Evolutionary conservation across 108 stramenopile species (phyloP).

Genomic region (Schizochytrium sp.): DNA sequence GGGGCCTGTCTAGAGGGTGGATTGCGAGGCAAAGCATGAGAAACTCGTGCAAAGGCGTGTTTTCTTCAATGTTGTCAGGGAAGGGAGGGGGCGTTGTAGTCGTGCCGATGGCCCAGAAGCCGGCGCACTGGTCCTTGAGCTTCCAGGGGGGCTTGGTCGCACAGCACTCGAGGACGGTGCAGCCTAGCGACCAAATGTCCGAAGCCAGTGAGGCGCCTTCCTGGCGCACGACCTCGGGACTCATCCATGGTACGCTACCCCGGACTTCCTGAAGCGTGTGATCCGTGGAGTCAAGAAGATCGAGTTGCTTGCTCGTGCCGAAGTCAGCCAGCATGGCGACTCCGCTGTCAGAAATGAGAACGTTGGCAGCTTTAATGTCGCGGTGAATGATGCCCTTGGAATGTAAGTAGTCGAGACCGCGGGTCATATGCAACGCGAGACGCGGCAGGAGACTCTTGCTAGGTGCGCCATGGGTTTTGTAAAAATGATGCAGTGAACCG

Average conservation of each 20-base stretch:
- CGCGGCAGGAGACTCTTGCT: background rate
- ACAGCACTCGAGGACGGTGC: background rate
- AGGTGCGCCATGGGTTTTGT: background rate
- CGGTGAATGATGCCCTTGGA: slow-evolving; percentile 39
- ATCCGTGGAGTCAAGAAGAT: background rate
- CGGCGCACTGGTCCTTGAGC: background rate
- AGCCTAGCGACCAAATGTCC: background rate
- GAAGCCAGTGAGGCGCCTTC: background rate
- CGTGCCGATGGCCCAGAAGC: background rate
- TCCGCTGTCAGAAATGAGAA: slow-evolving; percentile 25
- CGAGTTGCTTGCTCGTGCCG: background rate
- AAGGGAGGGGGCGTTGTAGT: background rate
- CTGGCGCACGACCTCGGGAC: background rate
- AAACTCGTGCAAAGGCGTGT: background rate
- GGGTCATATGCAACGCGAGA: background rate
- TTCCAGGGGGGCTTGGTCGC: background rate
- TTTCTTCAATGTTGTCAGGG: background rate
- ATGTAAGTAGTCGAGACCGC: slow-evolving; percentile 36
- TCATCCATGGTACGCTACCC: background rate
- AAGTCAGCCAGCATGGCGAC: slow-evolving; percentile 11
- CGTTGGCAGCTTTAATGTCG: slow-evolving; percentile 50
- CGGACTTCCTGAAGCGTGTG: background rate
- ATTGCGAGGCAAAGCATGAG: background rate
- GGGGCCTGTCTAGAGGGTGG: background rate
- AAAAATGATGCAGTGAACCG: background rate